Conservation (phyloP, 2,329 filamentous ascomycete genomes). For the Gnomoniopsis sp. region DNA sequence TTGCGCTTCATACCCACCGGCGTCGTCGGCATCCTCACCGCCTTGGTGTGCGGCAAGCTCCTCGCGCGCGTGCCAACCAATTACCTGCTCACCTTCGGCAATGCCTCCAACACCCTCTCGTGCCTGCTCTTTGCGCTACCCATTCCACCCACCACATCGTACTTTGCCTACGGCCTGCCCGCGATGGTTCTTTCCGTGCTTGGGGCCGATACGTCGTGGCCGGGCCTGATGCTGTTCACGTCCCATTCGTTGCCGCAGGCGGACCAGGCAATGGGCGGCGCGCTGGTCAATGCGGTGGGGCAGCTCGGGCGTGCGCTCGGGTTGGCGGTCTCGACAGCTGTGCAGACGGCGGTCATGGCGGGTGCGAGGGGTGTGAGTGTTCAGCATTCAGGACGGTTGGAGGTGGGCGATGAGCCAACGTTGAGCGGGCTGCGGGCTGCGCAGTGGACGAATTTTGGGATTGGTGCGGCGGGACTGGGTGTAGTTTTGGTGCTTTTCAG, state of each 20-base stretch:
- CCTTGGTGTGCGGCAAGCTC: conserved; percentile 52
- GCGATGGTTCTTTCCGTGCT: conserved; percentile 65
- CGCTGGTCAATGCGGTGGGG: conserved; percentile 63
- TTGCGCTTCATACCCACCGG: conserved; percentile 67
- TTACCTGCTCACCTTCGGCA: conserved; percentile 56
- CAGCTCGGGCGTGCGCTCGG: conserved; percentile 65
- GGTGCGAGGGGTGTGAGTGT: conserved; percentile 40
- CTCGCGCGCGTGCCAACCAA: conserved; percentile 56
- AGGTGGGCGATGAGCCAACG: conserved; percentile 42
- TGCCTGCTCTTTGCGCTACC: conserved; percentile 62
- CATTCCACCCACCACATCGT: conserved; percentile 56
- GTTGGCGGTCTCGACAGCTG: conserved; percentile 60
- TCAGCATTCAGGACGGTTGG: conserved; percentile 39
- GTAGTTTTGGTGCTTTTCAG: conserved; percentile 47
- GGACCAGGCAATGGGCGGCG: conserved; percentile 66
- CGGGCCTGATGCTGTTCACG: conserved; percentile 62
- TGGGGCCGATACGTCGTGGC: conserved; percentile 65
- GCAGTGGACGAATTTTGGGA: conserved; percentile 50
- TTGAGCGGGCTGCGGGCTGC: conserved; percentile 46
- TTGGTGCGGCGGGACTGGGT: conserved; percentile 39
- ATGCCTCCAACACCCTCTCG: conserved; percentile 50
- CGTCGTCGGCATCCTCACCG: conserved; percentile 55
- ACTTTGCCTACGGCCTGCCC: conserved; percentile 65
- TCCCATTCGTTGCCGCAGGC: conserved; percentile 58
- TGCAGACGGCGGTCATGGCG: conserved; percentile 61